Conservation (phyloP, 345 rosid genomes). For the Moringa oleifera region DNA sequence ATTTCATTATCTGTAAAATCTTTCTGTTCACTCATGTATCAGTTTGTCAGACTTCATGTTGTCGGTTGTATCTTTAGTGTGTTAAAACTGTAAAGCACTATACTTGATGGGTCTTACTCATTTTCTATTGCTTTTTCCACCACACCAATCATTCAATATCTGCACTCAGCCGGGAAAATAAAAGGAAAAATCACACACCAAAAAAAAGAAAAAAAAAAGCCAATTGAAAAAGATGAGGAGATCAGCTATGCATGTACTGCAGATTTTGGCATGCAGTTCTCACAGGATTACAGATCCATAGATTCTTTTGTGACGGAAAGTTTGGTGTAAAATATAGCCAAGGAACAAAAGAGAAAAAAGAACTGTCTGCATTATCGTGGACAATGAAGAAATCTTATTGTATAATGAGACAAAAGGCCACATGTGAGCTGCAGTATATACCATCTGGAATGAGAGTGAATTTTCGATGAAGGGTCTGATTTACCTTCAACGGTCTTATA, state of each 20-base stretch:
- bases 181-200: too few species aligned
- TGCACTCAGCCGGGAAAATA: too few species aligned
- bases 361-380: conserved; percentile 1
- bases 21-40: conserved; percentile 1
- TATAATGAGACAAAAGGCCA: conserved; percentile 11
- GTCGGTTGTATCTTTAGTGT: too few species aligned
- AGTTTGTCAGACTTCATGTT: neutral
- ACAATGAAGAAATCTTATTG: neutral
- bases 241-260: neutral
- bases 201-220: too few species aligned
- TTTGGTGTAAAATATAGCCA: neutral
- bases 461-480: too few species aligned
- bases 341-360: neutral
- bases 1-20: neutral
- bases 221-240: neutral
- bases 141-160: too few species aligned
- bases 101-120: conserved; percentile 3
- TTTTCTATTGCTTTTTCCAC: too few species aligned
- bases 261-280: neutral
- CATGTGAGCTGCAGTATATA: neutral
- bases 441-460: too few species aligned
- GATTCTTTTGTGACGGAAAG: conserved; percentile 1
- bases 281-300: neutral
- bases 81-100: neutral
- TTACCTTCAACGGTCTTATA: too few species aligned